Base-by-base conservation (phyloP, 73 alveolate species). In the Paraurostyla sp. region DNA sequence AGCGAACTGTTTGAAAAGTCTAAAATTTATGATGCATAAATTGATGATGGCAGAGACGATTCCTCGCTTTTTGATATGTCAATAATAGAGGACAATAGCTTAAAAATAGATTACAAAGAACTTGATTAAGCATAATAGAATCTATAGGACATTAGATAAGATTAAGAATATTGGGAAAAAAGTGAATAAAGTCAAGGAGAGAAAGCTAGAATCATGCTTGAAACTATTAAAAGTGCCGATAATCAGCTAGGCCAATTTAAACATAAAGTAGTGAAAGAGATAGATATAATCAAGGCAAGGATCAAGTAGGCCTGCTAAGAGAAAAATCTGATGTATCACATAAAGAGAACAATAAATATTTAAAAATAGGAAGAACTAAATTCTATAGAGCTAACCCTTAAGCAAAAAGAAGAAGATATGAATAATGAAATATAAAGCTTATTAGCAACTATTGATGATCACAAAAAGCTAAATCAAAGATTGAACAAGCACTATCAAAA, bases 371-470 rank as follows among this genome's bases (percentile, higher is more conserved):
- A 56, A 22, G 18, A 56, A 22, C 13, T 56, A 15, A 56, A 56
- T 56, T 13, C 9, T 29, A 60, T 30, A 9, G 45, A 60, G 50
- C 13, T 7, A 16, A 16, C 51, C 13, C 32, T 60, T 9, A 60
- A 60, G 32, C 25, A 60, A 32, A 60, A 60, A 33, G 78, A 60
- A 32, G 78, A 60, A 7, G 78, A 60, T 60, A 29, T 60, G 4
- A 60, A 60, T 29, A 6, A 9, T 27, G 78, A 60, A 60, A 50
- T 60, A 9, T 60, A 60, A 29, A 27, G 35, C 32, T 33, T 60
- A 30, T 23, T 60, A 2, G 32, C 22, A 29, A 60, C 78, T 3
- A 60, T 60, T 60, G 78, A 60, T 60, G 78, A 60, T 60, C 78
- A 60, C 32, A 16, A 60, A 33, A 60, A 60, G 32, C 51, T 60